Evolutionary conservation across 805 yeast species (phyloP).

Genomic region (Metschnikowia borealis): DNA sequence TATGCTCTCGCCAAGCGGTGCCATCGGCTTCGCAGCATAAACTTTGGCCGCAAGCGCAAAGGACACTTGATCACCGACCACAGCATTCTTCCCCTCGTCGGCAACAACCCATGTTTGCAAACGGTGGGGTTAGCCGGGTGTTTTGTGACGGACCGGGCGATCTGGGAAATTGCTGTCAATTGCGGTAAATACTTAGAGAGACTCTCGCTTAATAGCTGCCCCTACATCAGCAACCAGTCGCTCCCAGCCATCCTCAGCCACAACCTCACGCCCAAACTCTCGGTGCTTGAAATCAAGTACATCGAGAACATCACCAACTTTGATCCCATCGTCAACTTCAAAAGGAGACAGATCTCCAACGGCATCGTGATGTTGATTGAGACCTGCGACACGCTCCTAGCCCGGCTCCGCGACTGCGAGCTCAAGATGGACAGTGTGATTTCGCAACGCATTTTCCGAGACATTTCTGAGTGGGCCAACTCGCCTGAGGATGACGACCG

Average conservation of each 20-base stretch:
- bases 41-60: constrained; percentile 73
- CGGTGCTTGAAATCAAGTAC: constrained; percentile 75
- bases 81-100: constrained; percentile 55
- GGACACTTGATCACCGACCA: constrained; percentile 69
- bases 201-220: constrained; percentile 73
- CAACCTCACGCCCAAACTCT: constrained; percentile 40
- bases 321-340: constrained; percentile 65
- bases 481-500: constrained; percentile 42
- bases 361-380: constrained; percentile 62
- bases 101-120: constrained; percentile 47
- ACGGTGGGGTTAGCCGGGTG: constrained; percentile 92
- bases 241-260: constrained; percentile 45
- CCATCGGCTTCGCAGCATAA: constrained; percentile 51
- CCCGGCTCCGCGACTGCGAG: constrained; percentile 58
- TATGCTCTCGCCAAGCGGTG: constrained; percentile 64
- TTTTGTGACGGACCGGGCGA: constrained; percentile 64
- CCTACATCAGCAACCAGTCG: constrained; percentile 51
- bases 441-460: constrained; percentile 55
- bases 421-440: constrained; percentile 51
- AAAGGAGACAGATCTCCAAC: constrained; percentile 44
- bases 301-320: constrained; percentile 54
- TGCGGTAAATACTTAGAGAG: constrained; percentile 52
- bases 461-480: constrained; percentile 63
- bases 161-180: constrained; percentile 73
- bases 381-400: constrained; percentile 68